Base-by-base conservation (phyloP, 2,329 filamentous ascomycete species). In the Keithomyces neogunnii region DNA sequence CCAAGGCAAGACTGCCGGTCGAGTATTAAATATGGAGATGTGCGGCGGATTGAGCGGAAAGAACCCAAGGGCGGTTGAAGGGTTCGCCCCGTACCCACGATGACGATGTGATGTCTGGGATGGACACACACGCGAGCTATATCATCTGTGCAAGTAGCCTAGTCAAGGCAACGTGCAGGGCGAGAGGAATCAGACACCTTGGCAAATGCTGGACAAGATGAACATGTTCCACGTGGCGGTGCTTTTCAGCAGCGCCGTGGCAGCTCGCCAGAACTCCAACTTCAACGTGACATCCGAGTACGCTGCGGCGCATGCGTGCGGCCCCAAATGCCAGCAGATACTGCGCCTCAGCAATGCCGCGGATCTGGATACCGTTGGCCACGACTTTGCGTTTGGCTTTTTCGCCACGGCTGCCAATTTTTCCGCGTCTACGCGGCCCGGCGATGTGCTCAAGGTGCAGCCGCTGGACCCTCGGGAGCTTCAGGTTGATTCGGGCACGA, bases 291-390 rank as follows among this genome's bases (percentile, higher is more conserved):
- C 53, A 3, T 10, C 35, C 11, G 31, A 40, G 11, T 30, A 43
- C 13, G 53, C 53, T 5, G 44, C 29, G 11, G 36, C 48, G 29
- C 42, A 55, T 38, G 53, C 33, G 33, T 55, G 53, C 40, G 53
- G 50, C 35, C 10, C 28, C 19, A 31, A 40, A 10, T 55, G 53
- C 45, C 53, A 47, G 28, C n/a, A 43, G 32, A 45, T 51, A 5
- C 52, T 54, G 9, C 8, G 19, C 9, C 47, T 54, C 13, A 54
- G 49, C 5, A 52, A 45, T 31, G 8, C 4, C 8, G 32, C n/a
- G n/a, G 46, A 48, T 19, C 8, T 38, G 1, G 28, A 39, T 10
- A 10, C 44, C 8, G 26, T 48, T 6, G 51, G 40, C 19, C 26
- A 45, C 33, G 8, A 43, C 31, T 47, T 50, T 31, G 43, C 49